Evolutionary conservation across 768 basidiomycete genomes (phyloP).

Genomic region (Gymnopilus dilepis): DNA sequence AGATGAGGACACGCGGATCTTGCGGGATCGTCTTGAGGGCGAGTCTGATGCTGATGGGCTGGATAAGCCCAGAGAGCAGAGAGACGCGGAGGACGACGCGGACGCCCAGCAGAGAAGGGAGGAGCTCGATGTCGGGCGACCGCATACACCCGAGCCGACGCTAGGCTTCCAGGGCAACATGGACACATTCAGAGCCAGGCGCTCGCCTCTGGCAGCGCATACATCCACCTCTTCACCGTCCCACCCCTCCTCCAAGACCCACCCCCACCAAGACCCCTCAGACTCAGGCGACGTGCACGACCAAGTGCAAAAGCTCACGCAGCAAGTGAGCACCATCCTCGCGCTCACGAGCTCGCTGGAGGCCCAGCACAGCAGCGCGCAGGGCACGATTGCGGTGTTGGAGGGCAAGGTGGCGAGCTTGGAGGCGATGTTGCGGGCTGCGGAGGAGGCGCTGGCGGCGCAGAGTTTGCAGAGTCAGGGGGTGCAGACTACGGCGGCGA

Average conservation of each 20-base stretch:
- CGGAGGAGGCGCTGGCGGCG: constrained; percentile 39
- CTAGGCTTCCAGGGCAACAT: constrained; percentile 37
- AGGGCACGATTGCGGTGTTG: constrained; percentile 69
- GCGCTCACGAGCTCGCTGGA: constrained; percentile 76
- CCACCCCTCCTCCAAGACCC: background rate
- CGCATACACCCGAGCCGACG: constrained; percentile 82
- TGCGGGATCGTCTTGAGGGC: constrained; percentile 15
- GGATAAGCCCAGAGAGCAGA: no score
- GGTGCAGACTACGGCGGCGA: constrained; percentile 3
- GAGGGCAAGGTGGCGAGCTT: constrained; percentile 71
- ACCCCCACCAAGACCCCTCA: background rate
- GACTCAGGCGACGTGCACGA: constrained; percentile 49
- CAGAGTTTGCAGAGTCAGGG: background rate
- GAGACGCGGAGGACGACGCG: constrained; percentile 38
- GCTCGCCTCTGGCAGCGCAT: background rate
- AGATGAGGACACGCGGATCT: constrained; percentile 16
- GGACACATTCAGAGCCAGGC: constrained; percentile 21
- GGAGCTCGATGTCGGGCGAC: constrained; percentile 56
- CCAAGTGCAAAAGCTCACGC: constrained; percentile 67
- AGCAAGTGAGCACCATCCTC: constrained; percentile 78
- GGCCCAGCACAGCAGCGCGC: constrained; percentile 77
- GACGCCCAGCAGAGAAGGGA: constrained; percentile 39
- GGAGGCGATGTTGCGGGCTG: constrained; percentile 62
- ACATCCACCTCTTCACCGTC: background rate
- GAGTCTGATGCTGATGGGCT: constrained; percentile 14